Evolutionary conservation across 148 eudicot species (phyloP).

Genomic region (Persicaria tinctoria): DNA sequence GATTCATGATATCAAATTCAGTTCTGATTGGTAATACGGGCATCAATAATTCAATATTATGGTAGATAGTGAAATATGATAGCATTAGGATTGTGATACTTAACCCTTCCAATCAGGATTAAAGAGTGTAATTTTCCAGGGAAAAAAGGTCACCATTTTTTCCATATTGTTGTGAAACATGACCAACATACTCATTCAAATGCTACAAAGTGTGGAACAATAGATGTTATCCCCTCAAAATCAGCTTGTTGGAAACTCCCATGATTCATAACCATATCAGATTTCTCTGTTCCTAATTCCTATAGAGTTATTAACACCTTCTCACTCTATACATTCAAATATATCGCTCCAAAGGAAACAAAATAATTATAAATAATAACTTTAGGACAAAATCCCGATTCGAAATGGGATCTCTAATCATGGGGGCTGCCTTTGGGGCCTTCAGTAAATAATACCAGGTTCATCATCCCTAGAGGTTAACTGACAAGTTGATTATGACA

Average conservation of each 20-base stretch:
- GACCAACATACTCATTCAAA: background rate
- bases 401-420: background rate
- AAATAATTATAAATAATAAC: background rate
- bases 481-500: background rate
- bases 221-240: background rate
- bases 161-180: background rate
- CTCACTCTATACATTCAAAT: background rate
- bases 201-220: background rate
- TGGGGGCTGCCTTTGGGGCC: background rate
- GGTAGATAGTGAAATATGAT: background rate
- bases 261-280: background rate
- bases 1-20: background rate
- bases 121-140: background rate
- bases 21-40: background rate
- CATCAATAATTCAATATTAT: background rate
- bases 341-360: background rate
- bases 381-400: background rate
- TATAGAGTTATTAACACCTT: background rate
- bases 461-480: background rate
- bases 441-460: background rate
- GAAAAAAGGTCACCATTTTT: background rate
- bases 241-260: background rate
- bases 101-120: background rate
- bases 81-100: background rate
- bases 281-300: background rate